Percentiles rank a stretch among this genome's conserved stretches.
phyloP scores from a whole-genome alignment of 257 asterid genomes.

The Coffea eugenioides region DNA sequence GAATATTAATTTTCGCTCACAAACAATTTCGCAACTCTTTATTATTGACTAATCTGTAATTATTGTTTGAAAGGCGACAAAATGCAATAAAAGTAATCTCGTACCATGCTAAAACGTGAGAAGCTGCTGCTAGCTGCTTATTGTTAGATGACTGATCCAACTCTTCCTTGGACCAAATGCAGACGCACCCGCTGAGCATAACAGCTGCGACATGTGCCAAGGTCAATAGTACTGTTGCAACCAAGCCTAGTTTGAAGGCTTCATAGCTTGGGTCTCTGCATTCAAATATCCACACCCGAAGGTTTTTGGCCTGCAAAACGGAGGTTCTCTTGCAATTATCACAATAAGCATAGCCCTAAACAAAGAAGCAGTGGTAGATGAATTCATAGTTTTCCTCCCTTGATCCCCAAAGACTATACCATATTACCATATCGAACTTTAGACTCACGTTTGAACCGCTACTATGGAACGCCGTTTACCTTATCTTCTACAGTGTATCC shows the following conservation, averaged over 20 bases:
- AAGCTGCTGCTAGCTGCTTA: constrained; percentile 74
- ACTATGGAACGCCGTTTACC: not conserved
- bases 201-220: constrained; percentile 58
- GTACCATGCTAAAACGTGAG: constrained; percentile 73
- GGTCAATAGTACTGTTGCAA: constrained; percentile 59
- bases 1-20: not conserved
- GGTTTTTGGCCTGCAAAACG: constrained; percentile 40
- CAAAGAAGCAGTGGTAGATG: not conserved
- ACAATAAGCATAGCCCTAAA: not conserved
- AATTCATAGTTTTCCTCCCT: not conserved
- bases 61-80: not conserved
- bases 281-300: constrained; percentile 62
- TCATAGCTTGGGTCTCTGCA: constrained; percentile 80
- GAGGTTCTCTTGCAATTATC: not conserved
- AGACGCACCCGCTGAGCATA: constrained; percentile 60
- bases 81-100: not conserved
- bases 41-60: not conserved
- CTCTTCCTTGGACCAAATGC: constrained; percentile 69
- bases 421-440: not conserved
- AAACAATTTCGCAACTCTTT: not conserved
- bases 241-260: constrained; percentile 75
- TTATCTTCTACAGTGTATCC: not conserved
- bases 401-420: not conserved
- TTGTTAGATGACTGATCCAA: constrained; percentile 56
- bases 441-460: not conserved